Percentiles rank a stretch among this genome's conserved stretches.
Conservation (phyloP, 495 filamentous ascomycete species). For the Aspergillus heteromorphus region DNA sequence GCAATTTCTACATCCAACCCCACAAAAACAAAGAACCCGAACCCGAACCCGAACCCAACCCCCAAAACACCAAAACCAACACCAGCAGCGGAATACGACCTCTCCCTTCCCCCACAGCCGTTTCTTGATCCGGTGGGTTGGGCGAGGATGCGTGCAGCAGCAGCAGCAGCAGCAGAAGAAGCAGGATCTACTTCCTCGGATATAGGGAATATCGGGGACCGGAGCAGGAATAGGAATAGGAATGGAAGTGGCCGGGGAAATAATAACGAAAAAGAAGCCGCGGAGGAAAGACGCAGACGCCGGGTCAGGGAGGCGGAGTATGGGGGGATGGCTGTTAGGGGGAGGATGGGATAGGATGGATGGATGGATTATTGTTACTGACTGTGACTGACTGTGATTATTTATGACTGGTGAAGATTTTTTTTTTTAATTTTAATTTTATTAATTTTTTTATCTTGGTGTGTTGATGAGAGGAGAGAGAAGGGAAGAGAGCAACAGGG, state of each 20-base stretch:
- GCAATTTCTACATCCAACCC: neutral
- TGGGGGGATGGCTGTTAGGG: conserved; percentile 28
- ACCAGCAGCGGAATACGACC: neutral
- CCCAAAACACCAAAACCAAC: neutral
- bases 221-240: neutral
- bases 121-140: conserved; percentile 25
- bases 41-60: neutral
- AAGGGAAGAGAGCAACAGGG: too few relatives aligned
- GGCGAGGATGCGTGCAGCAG: conserved; percentile 9
- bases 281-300: conserved; percentile 15
- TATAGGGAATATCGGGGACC: neutral
- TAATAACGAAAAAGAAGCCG: conserved; percentile 1
- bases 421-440: too few relatives aligned
- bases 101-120: conserved; percentile 19
- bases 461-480: too few relatives aligned
- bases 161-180: neutral
- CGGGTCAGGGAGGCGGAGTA: conserved; percentile 26
- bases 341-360: conserved; percentile 5
- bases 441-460: too few relatives aligned
- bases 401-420: too few relatives aligned
- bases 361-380: neutral
- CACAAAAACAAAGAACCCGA: too few relatives aligned
- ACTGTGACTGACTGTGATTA: too few relatives aligned
- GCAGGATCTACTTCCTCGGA: neutral
- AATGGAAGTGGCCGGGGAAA: conserved; percentile 6